These are phyloP conservation scores for Phoma sp. DNA, from an alignment of 2,329 filamentous ascomycete species.

Conservation along the genomic window DNA sequence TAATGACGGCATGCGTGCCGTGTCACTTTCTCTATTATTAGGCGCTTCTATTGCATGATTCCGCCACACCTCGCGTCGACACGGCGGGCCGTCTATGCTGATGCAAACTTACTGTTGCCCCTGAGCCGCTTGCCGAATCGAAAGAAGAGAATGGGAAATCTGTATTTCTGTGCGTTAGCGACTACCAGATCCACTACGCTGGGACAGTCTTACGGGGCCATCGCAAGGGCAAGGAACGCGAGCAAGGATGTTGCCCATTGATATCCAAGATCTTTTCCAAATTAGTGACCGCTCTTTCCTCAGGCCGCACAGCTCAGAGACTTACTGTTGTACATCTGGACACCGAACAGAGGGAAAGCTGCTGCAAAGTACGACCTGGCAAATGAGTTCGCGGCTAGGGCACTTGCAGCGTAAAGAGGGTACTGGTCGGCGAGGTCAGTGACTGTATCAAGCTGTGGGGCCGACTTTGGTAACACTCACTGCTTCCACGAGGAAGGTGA, in stretches of 20 bases:
- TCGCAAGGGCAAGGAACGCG: conserved; percentile 57
- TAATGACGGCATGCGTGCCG: conserved; percentile 43
- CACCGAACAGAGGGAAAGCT: conserved; percentile 57
- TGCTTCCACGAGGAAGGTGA: conserved; percentile 81
- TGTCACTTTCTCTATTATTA: conserved; percentile 48
- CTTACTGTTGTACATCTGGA: conserved; percentile 62
- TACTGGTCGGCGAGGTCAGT: conserved; percentile 49
- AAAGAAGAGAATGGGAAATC: conserved; percentile 58
- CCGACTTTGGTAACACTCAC: conserved; percentile 48
- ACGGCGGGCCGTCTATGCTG: conserved; percentile 37
- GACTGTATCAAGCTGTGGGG: conserved; percentile 21
- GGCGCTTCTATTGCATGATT: conserved; percentile 24
- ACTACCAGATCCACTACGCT: conserved; percentile 31
- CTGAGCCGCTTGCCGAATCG: conserved; percentile 58
- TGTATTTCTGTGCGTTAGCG: conserved; percentile 45
- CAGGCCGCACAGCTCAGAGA: conserved; percentile 34
- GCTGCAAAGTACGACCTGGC: conserved; percentile 58
- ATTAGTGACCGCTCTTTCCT: conserved; percentile 57
- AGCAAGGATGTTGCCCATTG: conserved; percentile 59
- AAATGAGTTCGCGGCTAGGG: conserved; percentile 60
- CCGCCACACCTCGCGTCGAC: conserved; percentile 19
- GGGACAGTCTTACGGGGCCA: conserved; percentile 54
- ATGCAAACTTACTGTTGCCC: conserved; percentile 57
- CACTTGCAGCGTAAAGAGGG: conserved; percentile 58
- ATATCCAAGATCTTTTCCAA: conserved; percentile 53